Percentiles rank a stretch among this genome's conserved stretches.
These are phyloP conservation scores for Phytophthora meadii DNA, from an alignment of 352 stramenopile species.

Conservation along the genomic window DNA sequence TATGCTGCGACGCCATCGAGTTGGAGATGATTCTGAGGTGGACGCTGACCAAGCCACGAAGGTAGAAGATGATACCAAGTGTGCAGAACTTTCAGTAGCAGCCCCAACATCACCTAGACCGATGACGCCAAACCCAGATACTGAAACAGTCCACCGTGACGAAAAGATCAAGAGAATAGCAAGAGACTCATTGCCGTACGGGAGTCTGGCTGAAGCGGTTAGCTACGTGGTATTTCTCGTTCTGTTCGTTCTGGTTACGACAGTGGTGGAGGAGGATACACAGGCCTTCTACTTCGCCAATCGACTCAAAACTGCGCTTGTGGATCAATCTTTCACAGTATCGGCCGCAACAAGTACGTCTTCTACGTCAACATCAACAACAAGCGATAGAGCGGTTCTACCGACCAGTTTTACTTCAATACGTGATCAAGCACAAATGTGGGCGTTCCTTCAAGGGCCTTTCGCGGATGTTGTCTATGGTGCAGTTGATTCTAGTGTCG, in stretches of 20 bases:
- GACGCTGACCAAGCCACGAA: conserved; percentile 26
- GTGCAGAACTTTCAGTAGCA: conserved; percentile 38
- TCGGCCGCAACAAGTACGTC: conserved; percentile 12
- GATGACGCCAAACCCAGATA: conserved; percentile 4
- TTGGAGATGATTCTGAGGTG: conserved; percentile 23
- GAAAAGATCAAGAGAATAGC: conserved; percentile 54
- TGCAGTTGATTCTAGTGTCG: conserved; percentile 5
- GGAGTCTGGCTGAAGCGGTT: conserved; percentile 56
- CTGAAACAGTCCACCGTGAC: conserved; percentile 28
- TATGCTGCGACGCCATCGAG: conserved; percentile 49
- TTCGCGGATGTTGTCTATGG: conserved; percentile 68
- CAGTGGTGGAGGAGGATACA: conserved; percentile 50
- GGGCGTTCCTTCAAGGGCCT: conserved; percentile 67
- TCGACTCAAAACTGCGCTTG: conserved; percentile 53
- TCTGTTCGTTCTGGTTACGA: conserved; percentile 62
- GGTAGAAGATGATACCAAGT: conserved; percentile 27
- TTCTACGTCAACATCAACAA: conserved; percentile 22
- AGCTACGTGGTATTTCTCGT: conserved; percentile 63
- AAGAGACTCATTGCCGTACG: conserved; percentile 50
- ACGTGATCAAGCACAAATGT: conserved; percentile 65
- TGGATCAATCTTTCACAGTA: conserved; percentile 57
- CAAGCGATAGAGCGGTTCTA: conserved; percentile 10
- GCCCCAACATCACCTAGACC: conserved; percentile 18
- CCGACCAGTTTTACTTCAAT: conserved; percentile 62
- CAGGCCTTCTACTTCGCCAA: conserved; percentile 75